A percentile compares a stretch with the other conserved stretches of the same genome.
phyloP scores from a whole-genome alignment of 2,329 filamentous ascomycete species.

The Xylaria polymorpha region DNA sequence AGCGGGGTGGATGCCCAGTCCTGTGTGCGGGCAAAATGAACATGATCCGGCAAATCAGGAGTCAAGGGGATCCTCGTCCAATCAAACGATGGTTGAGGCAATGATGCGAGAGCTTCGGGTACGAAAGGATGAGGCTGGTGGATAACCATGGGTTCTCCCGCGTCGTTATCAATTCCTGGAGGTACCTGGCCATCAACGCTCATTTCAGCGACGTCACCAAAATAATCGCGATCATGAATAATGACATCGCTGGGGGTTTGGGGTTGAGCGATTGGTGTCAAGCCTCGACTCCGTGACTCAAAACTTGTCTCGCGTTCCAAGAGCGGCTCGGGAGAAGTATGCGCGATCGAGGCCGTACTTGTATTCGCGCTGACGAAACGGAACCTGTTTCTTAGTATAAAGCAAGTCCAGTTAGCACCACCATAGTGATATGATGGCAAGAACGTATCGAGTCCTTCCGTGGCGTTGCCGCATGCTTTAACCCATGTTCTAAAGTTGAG shows the following conservation, averaged over 20 bases:
- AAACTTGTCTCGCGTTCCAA: constrained; percentile 53
- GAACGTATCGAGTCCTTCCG: constrained; percentile 64
- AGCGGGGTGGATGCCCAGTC: constrained; percentile 80
- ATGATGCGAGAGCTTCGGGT: constrained; percentile 39
- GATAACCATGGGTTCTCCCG: constrained; percentile 40
- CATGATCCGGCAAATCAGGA: constrained; percentile 73
- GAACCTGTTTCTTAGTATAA: constrained; percentile 74
- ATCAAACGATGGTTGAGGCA: constrained; percentile 73
- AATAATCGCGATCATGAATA: constrained; percentile 49
- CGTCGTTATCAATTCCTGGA: constrained; percentile 41
- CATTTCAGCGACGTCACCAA: constrained; percentile 43
- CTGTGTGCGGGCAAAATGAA: constrained; percentile 75
- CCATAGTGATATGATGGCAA: constrained; percentile 70
- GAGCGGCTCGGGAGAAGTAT: constrained; percentile 54
- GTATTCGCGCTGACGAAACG: constrained; percentile 73
- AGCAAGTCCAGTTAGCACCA: constrained; percentile 76
- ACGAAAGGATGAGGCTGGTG: constrained; percentile 40
- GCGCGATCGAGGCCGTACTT: constrained; percentile 53
- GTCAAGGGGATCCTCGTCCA: constrained; percentile 80
- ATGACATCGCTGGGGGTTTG: constrained; percentile 52
- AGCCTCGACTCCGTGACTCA: constrained; percentile 52
- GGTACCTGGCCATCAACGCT: constrained; percentile 39
- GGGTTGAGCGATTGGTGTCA: constrained; percentile 52
- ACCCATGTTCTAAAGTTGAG: constrained; percentile 77
- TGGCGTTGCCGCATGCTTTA: constrained; percentile 64